Base-by-base conservation (phyloP, 2,329 filamentous ascomycete species). In the Diplodia seriata region DNA sequence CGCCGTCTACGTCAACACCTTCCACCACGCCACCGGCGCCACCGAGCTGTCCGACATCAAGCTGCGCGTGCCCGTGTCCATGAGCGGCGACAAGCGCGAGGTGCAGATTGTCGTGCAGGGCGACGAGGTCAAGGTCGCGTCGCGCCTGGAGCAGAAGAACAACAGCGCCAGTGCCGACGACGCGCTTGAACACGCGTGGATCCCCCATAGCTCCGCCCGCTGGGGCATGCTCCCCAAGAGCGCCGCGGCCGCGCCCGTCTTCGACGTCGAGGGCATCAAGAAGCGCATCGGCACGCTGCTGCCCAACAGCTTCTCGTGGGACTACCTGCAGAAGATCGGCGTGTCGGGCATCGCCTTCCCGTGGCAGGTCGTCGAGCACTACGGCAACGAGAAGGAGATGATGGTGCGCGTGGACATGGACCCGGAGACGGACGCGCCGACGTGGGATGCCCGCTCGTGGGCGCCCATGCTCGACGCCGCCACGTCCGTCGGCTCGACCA, bases 341-440 rank as follows among this genome's bases (percentile, higher is more conserved):
- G 80, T 82, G 1, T 73, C 77, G 0, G 77, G 72, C 1, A 81
- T 82, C 70, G 80, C 74, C 8, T 82, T 81, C 67, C 80, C 80
- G 0, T 83, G 81, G 81, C 70, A 68, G 0, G 77, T 83, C 1
- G 69, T 73, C 1, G 76, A 82, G 57, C 81, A 82, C 66, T 74
- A 76, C 40, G 79, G 77, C 1, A 78, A 78, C 53, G 57, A 70
- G 3, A 74, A 75, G 8, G 79, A 82, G 66, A 82, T 82, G 79
- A 72, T 83, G 14, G 79, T 78, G 4, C 73, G 72, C 14, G 78
- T 83, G 20, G 80, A 82, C 57, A 73, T 76, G 55, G 70, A 72
- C 38, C 78, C 77, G 0, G 69, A 72, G 2, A 65, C 57, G 14
- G 50, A 59, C 1, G 31, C 55, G 4, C 31, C 74, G 15, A 43